Evolutionary conservation across 2,329 filamentous ascomycete species (phyloP).

Genomic region (Cladosporium phlei): DNA sequence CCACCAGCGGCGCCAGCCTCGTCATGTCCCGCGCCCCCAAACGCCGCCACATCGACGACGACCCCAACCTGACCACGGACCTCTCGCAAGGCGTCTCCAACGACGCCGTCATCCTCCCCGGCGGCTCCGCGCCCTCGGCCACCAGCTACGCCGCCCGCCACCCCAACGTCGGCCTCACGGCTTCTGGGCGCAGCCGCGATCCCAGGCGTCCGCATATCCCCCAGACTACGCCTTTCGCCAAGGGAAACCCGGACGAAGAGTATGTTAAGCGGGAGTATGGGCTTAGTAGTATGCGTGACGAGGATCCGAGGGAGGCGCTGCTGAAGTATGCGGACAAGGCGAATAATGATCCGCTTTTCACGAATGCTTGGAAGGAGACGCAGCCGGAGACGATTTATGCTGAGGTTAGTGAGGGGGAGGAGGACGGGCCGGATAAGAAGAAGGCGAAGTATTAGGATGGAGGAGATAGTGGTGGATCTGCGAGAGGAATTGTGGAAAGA

Average conservation of each 20-base stretch:
- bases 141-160: slow-evolving; percentile 55
- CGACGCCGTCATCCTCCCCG: slow-evolving; percentile 66
- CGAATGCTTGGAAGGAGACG: slow-evolving; percentile 84
- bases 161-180: slow-evolving; percentile 69
- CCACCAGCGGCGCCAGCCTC: slow-evolving; percentile 72
- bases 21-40: slow-evolving; percentile 93
- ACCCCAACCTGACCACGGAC: slow-evolving; percentile 80
- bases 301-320: slow-evolving; percentile 89
- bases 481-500: too few relatives aligned
- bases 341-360: slow-evolving; percentile 90
- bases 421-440: slow-evolving; percentile 64
- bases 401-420: slow-evolving; percentile 80
- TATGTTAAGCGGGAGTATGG: slow-evolving; percentile 86
- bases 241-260: slow-evolving; percentile 81
- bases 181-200: slow-evolving; percentile 71
- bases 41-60: slow-evolving; percentile 91
- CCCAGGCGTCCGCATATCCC: slow-evolving; percentile 82
- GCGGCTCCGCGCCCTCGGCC: slow-evolving; percentile 40
- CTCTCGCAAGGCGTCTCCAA: slow-evolving; percentile 74
- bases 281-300: slow-evolving; percentile 86
- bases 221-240: slow-evolving; percentile 80
- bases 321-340: slow-evolving; percentile 93
- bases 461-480: too few relatives aligned
- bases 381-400: slow-evolving; percentile 91
- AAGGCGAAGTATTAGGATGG: too few relatives aligned